These are phyloP conservation scores for Plasmodium coatneyi DNA, from an alignment of 169 alveolate genomes.

Conservation along the genomic window DNA sequence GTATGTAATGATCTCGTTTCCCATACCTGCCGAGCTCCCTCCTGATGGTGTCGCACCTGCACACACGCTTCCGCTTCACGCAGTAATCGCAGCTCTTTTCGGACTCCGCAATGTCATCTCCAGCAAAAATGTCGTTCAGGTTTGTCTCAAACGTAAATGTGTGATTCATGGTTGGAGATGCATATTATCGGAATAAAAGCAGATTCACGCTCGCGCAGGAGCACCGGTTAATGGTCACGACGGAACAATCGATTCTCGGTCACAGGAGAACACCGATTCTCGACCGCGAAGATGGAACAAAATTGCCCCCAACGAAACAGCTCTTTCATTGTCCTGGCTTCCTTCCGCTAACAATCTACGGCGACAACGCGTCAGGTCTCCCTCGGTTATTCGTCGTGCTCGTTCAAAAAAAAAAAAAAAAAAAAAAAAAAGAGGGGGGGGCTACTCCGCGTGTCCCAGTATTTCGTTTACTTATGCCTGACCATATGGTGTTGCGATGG, in stretches of 20 bases:
- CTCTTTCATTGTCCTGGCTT: conserved; percentile 24
- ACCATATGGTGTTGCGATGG: not conserved
- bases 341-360: not conserved
- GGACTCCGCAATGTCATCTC: conserved; percentile 38
- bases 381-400: not conserved
- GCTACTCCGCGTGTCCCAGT: not conserved
- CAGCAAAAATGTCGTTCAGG: conserved; percentile 61
- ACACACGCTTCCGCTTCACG: conserved; percentile 52
- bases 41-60: conserved; percentile 67
- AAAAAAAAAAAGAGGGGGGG: not conserved
- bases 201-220: not conserved
- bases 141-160: conserved; percentile 47
- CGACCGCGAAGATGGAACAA: not conserved
- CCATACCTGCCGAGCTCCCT: conserved; percentile 71
- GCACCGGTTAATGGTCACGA: not conserved
- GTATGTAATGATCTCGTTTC: not conserved
- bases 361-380: not conserved
- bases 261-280: not conserved
- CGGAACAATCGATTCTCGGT: not conserved
- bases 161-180: not conserved
- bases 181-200: not conserved
- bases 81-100: conserved; percentile 63
- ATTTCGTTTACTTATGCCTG: not conserved
- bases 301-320: not conserved
- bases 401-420: not conserved